A percentile compares a stretch with the other conserved stretches of the same genome.
These are phyloP conservation scores for Byssochlamys sp. DNA, from an alignment of 2,329 filamentous ascomycete species.

Conservation along the genomic window DNA sequence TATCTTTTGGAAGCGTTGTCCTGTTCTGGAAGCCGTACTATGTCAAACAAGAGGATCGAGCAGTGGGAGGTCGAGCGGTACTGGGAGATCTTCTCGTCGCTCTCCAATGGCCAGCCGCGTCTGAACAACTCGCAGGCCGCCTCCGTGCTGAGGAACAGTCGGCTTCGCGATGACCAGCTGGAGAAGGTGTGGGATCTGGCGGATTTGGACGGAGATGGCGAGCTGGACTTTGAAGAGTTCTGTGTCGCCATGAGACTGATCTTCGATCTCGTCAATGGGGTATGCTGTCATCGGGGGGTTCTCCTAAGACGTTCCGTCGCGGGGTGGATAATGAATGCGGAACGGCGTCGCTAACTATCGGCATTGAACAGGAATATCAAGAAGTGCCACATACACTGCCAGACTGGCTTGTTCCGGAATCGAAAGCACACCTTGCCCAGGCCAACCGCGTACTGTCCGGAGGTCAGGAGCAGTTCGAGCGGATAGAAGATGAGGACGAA, in stretches of 20 bases:
- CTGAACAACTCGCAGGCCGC: slow-evolving; percentile 62
- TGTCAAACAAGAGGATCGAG: slow-evolving; percentile 48
- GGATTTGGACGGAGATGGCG: slow-evolving; percentile 93
- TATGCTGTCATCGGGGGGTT: slow-evolving; percentile 36
- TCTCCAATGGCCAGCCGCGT: slow-evolving; percentile 54
- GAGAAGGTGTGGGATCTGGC: slow-evolving; percentile 95
- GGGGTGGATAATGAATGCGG: background rate
- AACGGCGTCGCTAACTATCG: background rate
- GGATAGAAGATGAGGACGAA: slow-evolving; percentile 68
- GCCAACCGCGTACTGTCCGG: slow-evolving; percentile 70
- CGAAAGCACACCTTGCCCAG: slow-evolving; percentile 81
- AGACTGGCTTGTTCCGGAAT: slow-evolving; percentile 95
- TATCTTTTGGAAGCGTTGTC: background rate
- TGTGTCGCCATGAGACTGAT: slow-evolving; percentile 97
- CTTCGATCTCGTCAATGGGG: slow-evolving; percentile 92
- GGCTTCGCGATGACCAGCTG: slow-evolving; percentile 70
- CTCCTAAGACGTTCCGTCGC: background rate
- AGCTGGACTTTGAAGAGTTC: slow-evolving; percentile 98
- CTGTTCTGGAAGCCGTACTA: slow-evolving; percentile 7
- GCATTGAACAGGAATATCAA: slow-evolving; percentile 59
- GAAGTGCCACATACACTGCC: slow-evolving; percentile 80
- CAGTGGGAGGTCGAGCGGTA: slow-evolving; percentile 68
- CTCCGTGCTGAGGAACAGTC: slow-evolving; percentile 62
- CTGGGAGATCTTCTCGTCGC: slow-evolving; percentile 68
- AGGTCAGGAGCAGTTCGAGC: slow-evolving; percentile 72